phyloP scores from a whole-genome alignment of 2,329 filamentous ascomycete genomes.

The Phialophora expanda region DNA sequence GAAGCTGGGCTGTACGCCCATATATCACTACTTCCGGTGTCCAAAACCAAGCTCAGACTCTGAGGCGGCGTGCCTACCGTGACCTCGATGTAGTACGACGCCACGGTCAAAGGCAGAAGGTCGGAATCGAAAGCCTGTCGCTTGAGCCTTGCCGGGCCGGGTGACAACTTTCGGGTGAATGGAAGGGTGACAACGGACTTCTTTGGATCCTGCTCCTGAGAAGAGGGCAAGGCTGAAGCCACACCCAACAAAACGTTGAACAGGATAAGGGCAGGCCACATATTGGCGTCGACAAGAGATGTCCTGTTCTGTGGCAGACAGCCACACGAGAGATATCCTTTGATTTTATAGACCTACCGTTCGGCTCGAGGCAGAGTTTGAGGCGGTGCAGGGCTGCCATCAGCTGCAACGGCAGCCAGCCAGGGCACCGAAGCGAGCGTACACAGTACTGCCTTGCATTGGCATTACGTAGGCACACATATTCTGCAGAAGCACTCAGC shows the following conservation, averaged over 20 bases:
- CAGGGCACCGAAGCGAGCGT: neutral
- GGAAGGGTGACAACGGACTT: conserved; percentile 5
- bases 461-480: neutral
- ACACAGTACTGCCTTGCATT: neutral
- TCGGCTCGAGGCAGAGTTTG: neutral
- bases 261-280: neutral
- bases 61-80: conserved; percentile 33
- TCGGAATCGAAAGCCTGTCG: conserved; percentile 3
- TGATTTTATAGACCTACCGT: neutral
- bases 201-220: neutral
- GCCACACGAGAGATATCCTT: neutral
- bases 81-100: conserved; percentile 62
- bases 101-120: neutral
- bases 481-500: neutral
- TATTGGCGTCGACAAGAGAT: neutral
- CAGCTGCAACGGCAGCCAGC: neutral
- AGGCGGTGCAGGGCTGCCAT: neutral
- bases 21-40: conserved; percentile 32
- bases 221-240: conserved; percentile 1
- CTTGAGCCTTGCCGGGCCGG: neutral
- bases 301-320: no score
- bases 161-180: conserved; percentile 1
- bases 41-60: conserved; percentile 22
- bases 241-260: neutral
- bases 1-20: conserved; percentile 19